Base-by-base conservation (phyloP, 2,329 filamentous ascomycete species). In the Hymenoscyphus scutula region DNA sequence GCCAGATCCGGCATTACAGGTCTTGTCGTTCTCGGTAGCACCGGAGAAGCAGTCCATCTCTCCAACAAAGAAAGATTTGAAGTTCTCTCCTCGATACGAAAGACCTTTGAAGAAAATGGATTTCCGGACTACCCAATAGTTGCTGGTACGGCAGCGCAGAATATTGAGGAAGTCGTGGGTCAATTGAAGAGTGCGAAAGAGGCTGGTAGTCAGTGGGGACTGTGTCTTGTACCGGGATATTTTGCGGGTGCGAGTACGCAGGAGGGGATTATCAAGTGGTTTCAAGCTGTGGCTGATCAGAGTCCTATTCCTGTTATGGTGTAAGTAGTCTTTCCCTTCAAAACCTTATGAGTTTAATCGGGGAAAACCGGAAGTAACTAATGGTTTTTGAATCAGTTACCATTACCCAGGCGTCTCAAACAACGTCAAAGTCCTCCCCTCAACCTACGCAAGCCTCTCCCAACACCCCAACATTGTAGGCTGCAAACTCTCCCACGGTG, bases 401-500 rank as follows among this genome's bases (percentile, higher is more conserved):
- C 80, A 82, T 67, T 82, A 88, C 74, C 86, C 87, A 0, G 86
- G 84, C 58, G 86, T 89, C 25, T 86, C 85, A 10, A 89, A 89
- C 77, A 84, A 85, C 69, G 77, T 89, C 69, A 80, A 81, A 68
- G 79, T 89, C 63, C 76, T 80, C 0, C 83, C 85, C 1, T 78
- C 82, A 8, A 86, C 85, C 0, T 86, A 84, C 70, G 83, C 74
- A 19, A 73, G 71, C 0, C 82, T 89, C 29, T 79, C 87, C 6
- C 76, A 80, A 60, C 86, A 89, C 72, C 80, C 83, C 32, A 89
- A 89, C 70, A 88, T 89, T 62, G 86, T 89, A 3, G 87, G 87
- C 58, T 87, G 84, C 76, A 89, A 89, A 76, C 82, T 89, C 68
- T 89, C 85, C 0, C 87, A 89, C 72, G 86, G 85, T 58, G 84